Conservation (phyloP, 176 grass and related monocot genomes). For the Eragrostis nindensis region DNA sequence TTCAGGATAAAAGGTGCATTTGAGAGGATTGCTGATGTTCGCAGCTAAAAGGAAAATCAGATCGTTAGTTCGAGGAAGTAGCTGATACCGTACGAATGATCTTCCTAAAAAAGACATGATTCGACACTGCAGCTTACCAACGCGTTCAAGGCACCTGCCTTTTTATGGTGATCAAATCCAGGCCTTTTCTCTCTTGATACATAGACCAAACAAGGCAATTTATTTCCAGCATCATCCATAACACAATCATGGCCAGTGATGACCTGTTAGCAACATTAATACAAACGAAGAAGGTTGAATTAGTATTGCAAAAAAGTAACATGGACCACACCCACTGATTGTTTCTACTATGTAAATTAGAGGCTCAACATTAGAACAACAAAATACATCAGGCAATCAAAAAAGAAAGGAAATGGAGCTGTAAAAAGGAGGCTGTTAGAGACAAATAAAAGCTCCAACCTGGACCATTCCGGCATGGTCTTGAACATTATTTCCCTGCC, state of each 20-base stretch:
- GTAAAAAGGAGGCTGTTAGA: background rate
- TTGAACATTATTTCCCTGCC: conserved; percentile 42
- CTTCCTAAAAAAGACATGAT: background rate
- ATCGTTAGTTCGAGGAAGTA: conserved; percentile 21
- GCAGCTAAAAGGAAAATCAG: conserved; percentile 17
- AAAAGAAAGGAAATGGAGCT: background rate
- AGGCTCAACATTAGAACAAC: background rate
- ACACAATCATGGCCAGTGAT: conserved; percentile 39
- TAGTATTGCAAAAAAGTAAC: background rate
- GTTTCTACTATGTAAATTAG: background rate
- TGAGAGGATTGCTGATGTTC: conserved; percentile 35
- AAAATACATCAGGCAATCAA: conserved; percentile 7
- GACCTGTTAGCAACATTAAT: conserved; percentile 27
- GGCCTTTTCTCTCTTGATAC: conserved; percentile 46
- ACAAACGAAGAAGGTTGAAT: background rate
- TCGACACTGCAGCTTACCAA: conserved; percentile 16
- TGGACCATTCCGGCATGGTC: conserved; percentile 41
- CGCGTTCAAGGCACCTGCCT: conserved; percentile 37
- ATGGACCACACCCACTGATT: background rate
- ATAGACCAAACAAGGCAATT: conserved; percentile 36
- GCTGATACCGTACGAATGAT: background rate
- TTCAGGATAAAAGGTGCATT: conserved; percentile 42
- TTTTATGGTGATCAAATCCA: conserved; percentile 37
- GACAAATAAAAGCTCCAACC: conserved; percentile 10
- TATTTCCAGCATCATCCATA: conserved; percentile 42